Percentiles rank a stretch among this genome's conserved stretches.
Conservation (phyloP, 1,284 basidiomycete genomes). For the Heterobasidion occidentale region DNA sequence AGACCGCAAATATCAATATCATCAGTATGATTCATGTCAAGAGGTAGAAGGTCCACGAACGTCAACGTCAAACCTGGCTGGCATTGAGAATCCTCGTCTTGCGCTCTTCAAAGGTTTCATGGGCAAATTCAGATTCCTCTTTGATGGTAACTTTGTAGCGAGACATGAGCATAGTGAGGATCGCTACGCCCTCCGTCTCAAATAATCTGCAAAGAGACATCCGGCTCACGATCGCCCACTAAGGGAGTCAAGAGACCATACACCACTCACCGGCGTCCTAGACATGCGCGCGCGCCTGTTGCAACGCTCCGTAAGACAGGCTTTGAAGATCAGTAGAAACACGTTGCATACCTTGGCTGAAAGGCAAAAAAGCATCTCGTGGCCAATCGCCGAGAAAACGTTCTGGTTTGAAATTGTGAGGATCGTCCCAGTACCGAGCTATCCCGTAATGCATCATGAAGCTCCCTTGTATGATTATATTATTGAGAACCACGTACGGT, state of each 20-base stretch:
- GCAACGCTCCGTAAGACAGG: neutral
- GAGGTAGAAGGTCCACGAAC: constrained; percentile 19
- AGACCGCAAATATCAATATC: neutral
- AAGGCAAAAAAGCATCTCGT: constrained; percentile 43
- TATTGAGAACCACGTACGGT: constrained; percentile 23
- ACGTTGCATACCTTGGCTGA: constrained; percentile 34
- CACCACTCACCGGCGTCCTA: constrained; percentile 38
- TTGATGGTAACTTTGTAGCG: constrained; percentile 43
- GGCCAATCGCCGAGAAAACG: constrained; percentile 45
- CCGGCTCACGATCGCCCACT: too few species aligned
- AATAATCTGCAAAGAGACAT: constrained; percentile 13
- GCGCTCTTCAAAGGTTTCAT: constrained; percentile 37
- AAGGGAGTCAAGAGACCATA: too few species aligned
- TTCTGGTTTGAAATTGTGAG: constrained; percentile 38
- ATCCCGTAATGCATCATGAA: neutral
- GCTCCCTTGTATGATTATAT: neutral
- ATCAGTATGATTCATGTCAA: neutral
- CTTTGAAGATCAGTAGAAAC: neutral
- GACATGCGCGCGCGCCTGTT: constrained; percentile 31
- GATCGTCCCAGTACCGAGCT: constrained; percentile 48
- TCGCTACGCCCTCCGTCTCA: constrained; percentile 28
- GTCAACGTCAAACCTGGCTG: constrained; percentile 29
- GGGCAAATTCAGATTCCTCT: constrained; percentile 39
- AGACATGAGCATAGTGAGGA: constrained; percentile 39
- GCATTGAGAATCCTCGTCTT: constrained; percentile 30